Percentiles rank a stretch among this genome's conserved stretches.
These are phyloP conservation scores for Alternaria sp. DNA, from an alignment of 2,329 filamentous ascomycete species.

Conservation along the genomic window DNA sequence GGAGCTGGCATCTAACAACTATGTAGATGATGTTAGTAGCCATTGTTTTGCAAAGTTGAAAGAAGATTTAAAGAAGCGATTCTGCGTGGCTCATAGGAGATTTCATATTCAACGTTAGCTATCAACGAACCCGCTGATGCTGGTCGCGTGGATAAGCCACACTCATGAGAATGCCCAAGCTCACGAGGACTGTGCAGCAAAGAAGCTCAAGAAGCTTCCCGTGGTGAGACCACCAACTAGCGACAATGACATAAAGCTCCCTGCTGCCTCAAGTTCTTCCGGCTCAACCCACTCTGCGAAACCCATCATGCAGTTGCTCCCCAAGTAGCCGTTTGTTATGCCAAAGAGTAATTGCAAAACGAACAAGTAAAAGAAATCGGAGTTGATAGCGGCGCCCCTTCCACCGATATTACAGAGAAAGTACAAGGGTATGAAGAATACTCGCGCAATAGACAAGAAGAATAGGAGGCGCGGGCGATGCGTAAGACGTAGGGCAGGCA, in stretches of 20 bases:
- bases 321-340: constrained; percentile 84
- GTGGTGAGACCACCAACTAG: constrained; percentile 83
- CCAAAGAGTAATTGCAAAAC: constrained; percentile 87
- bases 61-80: neutral
- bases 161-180: neutral
- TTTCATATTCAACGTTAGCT: neutral
- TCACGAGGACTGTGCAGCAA: constrained; percentile 57
- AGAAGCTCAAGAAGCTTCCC: constrained; percentile 91
- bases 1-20: constrained; percentile 1
- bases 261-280: constrained; percentile 85
- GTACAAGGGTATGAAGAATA: constrained; percentile 83
- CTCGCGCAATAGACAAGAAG: constrained; percentile 68
- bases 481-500: constrained; percentile 64
- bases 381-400: constrained; percentile 70
- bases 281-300: constrained; percentile 81
- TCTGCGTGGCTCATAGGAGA: neutral
- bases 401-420: constrained; percentile 87
- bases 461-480: constrained; percentile 74
- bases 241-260: constrained; percentile 91
- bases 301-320: constrained; percentile 90
- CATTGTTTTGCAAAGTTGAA: neutral
- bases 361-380: constrained; percentile 87
- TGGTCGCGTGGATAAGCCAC: neutral
- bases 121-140: neutral
- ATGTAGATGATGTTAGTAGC: neutral